A percentile compares a stretch with the other conserved stretches of the same genome.
Evolutionary conservation across 2,329 filamentous ascomycete genomes (phyloP).

Genomic region (Zopfia rhizophila): DNA sequence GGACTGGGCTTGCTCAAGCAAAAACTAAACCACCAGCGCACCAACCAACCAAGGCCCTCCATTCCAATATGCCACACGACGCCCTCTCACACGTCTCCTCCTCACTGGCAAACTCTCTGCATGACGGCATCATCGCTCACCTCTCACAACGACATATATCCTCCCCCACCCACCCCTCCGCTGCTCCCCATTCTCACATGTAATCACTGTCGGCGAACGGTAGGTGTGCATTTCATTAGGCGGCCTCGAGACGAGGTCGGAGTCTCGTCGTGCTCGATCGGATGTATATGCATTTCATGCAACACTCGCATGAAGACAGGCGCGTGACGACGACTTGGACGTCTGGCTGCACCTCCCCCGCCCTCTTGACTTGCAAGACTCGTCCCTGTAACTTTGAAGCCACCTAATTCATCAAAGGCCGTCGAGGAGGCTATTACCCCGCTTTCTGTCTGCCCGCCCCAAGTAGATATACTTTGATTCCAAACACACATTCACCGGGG

Average conservation of each 20-base stretch:
- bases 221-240: background rate
- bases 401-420: slow-evolving; percentile 46
- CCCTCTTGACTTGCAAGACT: slow-evolving; percentile 34
- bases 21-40: too few relatives aligned
- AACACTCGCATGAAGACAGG: slow-evolving; percentile 39
- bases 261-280: background rate
- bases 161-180: background rate
- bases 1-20: too few relatives aligned
- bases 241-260: background rate
- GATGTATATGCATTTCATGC: slow-evolving; percentile 34
- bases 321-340: slow-evolving; percentile 19
- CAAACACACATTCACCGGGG: too few relatives aligned
- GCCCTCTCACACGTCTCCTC: too few relatives aligned
- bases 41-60: too few relatives aligned
- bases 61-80: too few relatives aligned
- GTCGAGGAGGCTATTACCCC: slow-evolving; percentile 47
- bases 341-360: slow-evolving; percentile 43
- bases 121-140: too few relatives aligned
- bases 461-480: too few relatives aligned
- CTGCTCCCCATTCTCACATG: background rate
- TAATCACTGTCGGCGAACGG: background rate
- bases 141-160: background rate
- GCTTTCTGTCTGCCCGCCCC: slow-evolving; percentile 43
- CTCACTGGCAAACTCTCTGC: too few relatives aligned
- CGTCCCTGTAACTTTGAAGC: slow-evolving; percentile 46